These are phyloP conservation scores for Conticribra weissflogii DNA, from an alignment of 108 stramenopile species.

Conservation along the genomic window DNA sequence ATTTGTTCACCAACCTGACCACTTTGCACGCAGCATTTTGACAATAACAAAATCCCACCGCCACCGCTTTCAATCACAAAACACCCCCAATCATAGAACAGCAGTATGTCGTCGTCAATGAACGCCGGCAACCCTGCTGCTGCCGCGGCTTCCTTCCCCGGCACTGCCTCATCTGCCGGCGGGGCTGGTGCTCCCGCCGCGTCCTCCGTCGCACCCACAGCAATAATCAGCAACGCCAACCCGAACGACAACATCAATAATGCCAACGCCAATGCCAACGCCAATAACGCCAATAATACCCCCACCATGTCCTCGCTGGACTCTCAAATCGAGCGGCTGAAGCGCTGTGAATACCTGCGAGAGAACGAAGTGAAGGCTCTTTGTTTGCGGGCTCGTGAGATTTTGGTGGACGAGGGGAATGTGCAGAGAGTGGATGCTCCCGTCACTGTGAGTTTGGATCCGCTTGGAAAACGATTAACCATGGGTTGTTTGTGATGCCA, in stretches of 20 bases:
- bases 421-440: slow-evolving; percentile 98
- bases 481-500: neutral
- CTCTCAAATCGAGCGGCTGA: slow-evolving; percentile 92
- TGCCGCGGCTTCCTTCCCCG: too few relatives aligned
- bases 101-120: too few relatives aligned
- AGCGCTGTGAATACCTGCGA: slow-evolving; percentile 96
- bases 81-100: too few relatives aligned
- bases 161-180: neutral
- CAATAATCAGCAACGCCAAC: too few relatives aligned
- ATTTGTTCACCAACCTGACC: too few relatives aligned
- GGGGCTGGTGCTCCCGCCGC: neutral
- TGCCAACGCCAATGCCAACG: neutral
- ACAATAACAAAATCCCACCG: too few relatives aligned
- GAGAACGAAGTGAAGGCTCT: slow-evolving; percentile 98
- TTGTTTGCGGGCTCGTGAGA: slow-evolving; percentile 96
- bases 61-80: too few relatives aligned
- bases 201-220: neutral
- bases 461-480: too few relatives aligned
- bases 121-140: neutral
- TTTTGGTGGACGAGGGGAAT: slow-evolving; percentile 98
- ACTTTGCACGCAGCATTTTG: too few relatives aligned
- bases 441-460: slow-evolving; percentile 83
- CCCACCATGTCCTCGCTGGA: slow-evolving; percentile 64
- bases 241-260: neutral
- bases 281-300: neutral